Evolutionary conservation across 768 basidiomycete species (phyloP).

Genomic region (Calocera viscosa): DNA sequence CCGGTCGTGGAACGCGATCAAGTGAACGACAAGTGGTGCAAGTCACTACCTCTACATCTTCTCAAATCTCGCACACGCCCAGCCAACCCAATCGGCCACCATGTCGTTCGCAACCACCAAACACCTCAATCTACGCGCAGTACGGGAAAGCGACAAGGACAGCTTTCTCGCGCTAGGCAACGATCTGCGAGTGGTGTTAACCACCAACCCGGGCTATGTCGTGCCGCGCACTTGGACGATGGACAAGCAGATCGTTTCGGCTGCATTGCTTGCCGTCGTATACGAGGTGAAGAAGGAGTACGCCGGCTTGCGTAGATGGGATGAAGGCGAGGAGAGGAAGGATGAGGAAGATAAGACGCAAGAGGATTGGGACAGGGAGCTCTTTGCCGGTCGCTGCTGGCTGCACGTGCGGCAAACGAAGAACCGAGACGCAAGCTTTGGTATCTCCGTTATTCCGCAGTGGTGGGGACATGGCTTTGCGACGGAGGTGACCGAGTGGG

Average conservation of each 20-base stretch:
- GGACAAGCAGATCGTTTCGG: background rate
- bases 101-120: background rate
- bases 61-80: too few species aligned
- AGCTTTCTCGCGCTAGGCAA: background rate
- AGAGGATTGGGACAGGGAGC: background rate
- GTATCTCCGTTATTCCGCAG: slow-evolving; percentile 24
- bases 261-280: background rate
- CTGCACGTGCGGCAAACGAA: slow-evolving; percentile 1
- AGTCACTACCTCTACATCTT: too few species aligned
- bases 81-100: background rate
- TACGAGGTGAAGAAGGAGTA: background rate
- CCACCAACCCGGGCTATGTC: background rate
- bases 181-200: background rate
- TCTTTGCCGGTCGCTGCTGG: background rate
- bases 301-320: background rate
- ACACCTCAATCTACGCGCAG: background rate
- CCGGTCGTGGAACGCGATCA: too few species aligned
- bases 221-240: background rate
- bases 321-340: background rate
- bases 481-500: slow-evolving; percentile 31
- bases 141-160: background rate
- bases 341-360: background rate
- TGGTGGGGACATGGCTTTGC: slow-evolving; percentile 36
- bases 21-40: too few species aligned
- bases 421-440: slow-evolving; percentile 27